Evolutionary conservation across 495 filamentous ascomycete genomes (phyloP), one percentile per base, ranked within the genome.

Genomic region (Astrothelium subdiscretum): DNA sequence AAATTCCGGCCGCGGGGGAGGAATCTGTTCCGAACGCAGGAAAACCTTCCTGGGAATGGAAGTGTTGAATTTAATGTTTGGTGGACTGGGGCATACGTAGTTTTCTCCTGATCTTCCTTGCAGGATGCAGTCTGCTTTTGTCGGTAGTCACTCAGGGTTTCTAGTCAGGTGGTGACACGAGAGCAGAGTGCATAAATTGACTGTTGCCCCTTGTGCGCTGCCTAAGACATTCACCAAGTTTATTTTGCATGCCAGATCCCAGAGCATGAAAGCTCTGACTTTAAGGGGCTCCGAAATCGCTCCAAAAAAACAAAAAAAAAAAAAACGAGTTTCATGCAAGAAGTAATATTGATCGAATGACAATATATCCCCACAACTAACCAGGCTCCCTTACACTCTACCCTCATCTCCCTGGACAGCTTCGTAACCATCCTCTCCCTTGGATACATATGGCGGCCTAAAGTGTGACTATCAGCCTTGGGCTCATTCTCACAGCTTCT

Each of bases 361-460:
- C 20, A 15, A 27, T 11, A 27, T 20, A 54, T 26, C 20, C 48
- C 10, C 24, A 54, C 48, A 54, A 20, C 48, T 15, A 29, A 27
- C 48, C 43, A 10, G 5, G 15, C 1, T 2, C 20, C 20, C 24
- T 29, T 29, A 54, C 48, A 54, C 10, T 15, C 48, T 54, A 27
- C 24, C 48, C 48, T 54, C 48, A 10, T 54, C 22, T 29, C 48
- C 48, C 48, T 54, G 48, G 11, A 54, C 48, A 12, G 48, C 48
- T 54, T 54, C 48, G 20, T 54, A 54, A 8, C 48, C 48, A 54
- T 29, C 48, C 8, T 54, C 48, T 15, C 5, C 48, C 48, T 54
- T 54, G 6, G 48, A 54, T 8, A 35, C 60, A 42, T 59, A 35
- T 35, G 27, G 62, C 35, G 66, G 66, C 58, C 63, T 68, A 20